A percentile compares a stretch with the other conserved stretches of the same genome.
phyloP scores from a whole-genome alignment of 2,329 filamentous ascomycete species.

The Cladosporium sp. region DNA sequence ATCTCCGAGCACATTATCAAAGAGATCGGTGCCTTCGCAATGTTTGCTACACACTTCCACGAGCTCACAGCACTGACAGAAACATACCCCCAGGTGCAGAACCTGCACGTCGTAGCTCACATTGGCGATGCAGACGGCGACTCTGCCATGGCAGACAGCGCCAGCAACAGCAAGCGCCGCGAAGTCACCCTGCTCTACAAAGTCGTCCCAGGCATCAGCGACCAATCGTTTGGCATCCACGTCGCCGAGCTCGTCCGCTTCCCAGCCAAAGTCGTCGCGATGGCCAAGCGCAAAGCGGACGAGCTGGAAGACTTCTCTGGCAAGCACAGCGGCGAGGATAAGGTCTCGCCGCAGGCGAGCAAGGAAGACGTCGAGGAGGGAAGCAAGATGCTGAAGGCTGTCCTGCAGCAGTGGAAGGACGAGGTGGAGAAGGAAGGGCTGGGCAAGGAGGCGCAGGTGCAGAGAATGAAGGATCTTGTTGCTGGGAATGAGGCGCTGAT shows the following conservation, averaged over 20 bases:
- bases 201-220: conserved; percentile 91
- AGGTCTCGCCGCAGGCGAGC: conserved; percentile 59
- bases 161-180: conserved; percentile 56
- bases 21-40: conserved; percentile 88
- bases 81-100: conserved; percentile 81
- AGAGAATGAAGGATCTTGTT: conserved; percentile 77
- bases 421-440: conserved; percentile 60
- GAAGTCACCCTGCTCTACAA: conserved; percentile 97
- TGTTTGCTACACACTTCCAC: conserved; percentile 98
- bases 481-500: conserved; percentile 65
- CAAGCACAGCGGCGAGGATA: conserved; percentile 54
- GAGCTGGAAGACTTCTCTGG: conserved; percentile 94
- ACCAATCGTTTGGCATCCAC: conserved; percentile 97
- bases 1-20: conserved; percentile 97
- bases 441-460: conserved; percentile 71
- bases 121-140: conserved; percentile 59
- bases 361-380: conserved; percentile 89
- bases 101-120: conserved; percentile 94
- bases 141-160: conserved; percentile 36
- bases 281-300: conserved; percentile 98
- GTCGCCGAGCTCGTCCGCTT: conserved; percentile 96
- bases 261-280: conserved; percentile 93
- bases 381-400: conserved; percentile 77
- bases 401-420: conserved; percentile 83
- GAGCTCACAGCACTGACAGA: conserved; percentile 90